Conservation (phyloP, 441 rosid genomes). For the Gossypium trilobum region DNA sequence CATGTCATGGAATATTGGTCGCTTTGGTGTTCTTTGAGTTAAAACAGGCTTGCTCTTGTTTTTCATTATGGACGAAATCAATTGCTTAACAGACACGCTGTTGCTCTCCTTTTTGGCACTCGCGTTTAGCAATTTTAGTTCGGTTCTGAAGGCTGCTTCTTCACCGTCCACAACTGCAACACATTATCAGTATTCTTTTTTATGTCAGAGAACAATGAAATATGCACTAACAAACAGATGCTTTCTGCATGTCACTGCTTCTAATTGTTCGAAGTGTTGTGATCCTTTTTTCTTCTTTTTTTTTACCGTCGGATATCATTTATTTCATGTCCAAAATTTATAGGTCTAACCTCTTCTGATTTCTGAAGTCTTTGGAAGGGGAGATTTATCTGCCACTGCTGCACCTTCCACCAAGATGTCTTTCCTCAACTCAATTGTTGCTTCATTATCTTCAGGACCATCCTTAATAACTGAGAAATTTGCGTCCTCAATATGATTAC, state of each 20-base stretch:
- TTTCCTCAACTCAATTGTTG: neutral
- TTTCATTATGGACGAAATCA: conserved; percentile 5
- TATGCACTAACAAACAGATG: neutral
- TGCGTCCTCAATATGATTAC: neutral
- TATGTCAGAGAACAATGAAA: neutral
- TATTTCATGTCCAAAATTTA: neutral
- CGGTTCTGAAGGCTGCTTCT: conserved; percentile 6
- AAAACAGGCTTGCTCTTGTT: conserved; percentile 11
- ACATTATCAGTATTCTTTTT: neutral
- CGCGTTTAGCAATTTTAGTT: conserved; percentile 5
- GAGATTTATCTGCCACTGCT: conserved; percentile 3
- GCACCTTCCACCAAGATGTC: neutral
- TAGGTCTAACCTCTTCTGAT: conserved; percentile 15
- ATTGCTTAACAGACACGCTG: neutral
- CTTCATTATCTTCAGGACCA: neutral
- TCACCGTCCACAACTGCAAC: conserved; percentile 18
- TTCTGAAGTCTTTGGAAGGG: neutral
- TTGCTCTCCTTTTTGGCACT: conserved; percentile 8
- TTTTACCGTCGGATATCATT: too few relatives aligned
- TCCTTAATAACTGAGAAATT: neutral
- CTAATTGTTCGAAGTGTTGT: too few relatives aligned
- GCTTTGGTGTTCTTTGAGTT: conserved; percentile 21
- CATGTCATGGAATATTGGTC: neutral
- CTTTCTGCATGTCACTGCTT: neutral
- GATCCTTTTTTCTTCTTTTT: too few relatives aligned